phyloP scores from a whole-genome alignment of 768 basidiomycete species.

The Lactifluus pinguis region DNA sequence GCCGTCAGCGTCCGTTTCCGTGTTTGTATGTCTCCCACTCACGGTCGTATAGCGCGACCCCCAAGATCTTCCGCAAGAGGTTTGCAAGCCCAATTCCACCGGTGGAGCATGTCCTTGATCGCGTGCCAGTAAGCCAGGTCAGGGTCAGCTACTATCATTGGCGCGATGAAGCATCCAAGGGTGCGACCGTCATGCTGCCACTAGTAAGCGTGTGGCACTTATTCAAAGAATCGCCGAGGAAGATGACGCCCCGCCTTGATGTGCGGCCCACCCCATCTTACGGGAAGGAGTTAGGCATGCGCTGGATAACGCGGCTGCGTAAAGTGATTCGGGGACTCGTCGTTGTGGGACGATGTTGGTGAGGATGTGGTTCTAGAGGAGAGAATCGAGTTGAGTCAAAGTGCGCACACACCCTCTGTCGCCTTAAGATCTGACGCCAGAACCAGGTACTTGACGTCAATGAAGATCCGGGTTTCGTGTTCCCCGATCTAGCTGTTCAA shows the following conservation, averaged over 20 bases:
- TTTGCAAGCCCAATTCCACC: conserved; percentile 86
- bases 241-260: conserved; percentile 59
- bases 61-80: conserved; percentile 24
- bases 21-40: conserved; percentile 26
- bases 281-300: conserved; percentile 88
- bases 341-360: conserved; percentile 71
- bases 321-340: conserved; percentile 48
- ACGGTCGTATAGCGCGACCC: conserved; percentile 85
- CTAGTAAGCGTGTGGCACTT: conserved; percentile 99
- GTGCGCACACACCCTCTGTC: too few species aligned
- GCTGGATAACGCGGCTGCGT: conserved; percentile 66
- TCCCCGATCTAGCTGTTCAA: conserved; percentile 74
- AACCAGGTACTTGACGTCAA: conserved; percentile 79
- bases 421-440: conserved; percentile 71
- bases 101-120: conserved; percentile 43
- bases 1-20: too few species aligned
- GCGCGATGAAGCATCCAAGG: conserved; percentile 72
- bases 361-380: conserved; percentile 54
- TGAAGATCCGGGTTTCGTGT: conserved; percentile 86
- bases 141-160: conserved; percentile 43
- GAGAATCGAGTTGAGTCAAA: not conserved
- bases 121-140: conserved; percentile 41
- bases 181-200: conserved; percentile 95
- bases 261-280: conserved; percentile 45
- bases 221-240: conserved; percentile 95